phyloP scores from a whole-genome alignment of 2,329 filamentous ascomycete species.

The Neobulgaria alba region DNA sequence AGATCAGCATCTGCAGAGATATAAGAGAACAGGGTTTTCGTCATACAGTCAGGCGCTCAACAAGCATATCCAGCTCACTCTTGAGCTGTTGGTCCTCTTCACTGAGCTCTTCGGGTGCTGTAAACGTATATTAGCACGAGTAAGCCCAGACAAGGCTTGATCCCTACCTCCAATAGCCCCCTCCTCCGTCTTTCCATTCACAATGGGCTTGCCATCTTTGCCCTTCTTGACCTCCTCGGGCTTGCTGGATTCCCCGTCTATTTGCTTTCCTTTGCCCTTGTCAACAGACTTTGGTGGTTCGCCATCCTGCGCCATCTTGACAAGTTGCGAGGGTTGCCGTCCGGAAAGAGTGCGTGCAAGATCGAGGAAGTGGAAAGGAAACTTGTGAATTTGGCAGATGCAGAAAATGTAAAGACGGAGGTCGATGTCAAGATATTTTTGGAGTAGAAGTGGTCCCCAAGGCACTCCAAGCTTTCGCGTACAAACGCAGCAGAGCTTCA shows the following conservation, averaged over 20 bases:
- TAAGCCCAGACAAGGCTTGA: slow-evolving; percentile 8
- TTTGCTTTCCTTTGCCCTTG: slow-evolving; percentile 94
- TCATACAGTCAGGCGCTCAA: slow-evolving; percentile 79
- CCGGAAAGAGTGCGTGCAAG: slow-evolving; percentile 3
- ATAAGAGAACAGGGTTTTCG: not conserved
- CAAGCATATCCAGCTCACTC: slow-evolving; percentile 94
- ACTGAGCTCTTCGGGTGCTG: slow-evolving; percentile 73
- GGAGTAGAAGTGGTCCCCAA: slow-evolving; percentile 16
- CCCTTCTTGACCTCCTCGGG: slow-evolving; percentile 48
- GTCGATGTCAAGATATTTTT: slow-evolving; percentile 16
- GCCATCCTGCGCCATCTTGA: slow-evolving; percentile 80
- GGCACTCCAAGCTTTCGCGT: slow-evolving; percentile 27
- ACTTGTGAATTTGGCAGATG: not conserved
- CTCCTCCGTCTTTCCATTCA: slow-evolving; percentile 70
- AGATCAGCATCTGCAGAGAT: not conserved
- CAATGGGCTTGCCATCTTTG: slow-evolving; percentile 61
- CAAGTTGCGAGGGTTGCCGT: not conserved
- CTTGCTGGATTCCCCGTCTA: slow-evolving; percentile 56
- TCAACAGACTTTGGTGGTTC: slow-evolving; percentile 76
- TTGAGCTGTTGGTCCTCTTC: slow-evolving; percentile 99
- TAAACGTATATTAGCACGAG: slow-evolving; percentile 29
- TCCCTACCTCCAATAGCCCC: slow-evolving; percentile 37
- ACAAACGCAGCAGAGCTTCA: slow-evolving; percentile 19
- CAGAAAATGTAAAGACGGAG: slow-evolving; percentile 16
- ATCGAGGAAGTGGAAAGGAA: not conserved